phyloP scores from a whole-genome alignment of 2,329 filamentous ascomycete species.

The Botrytis porri region DNA sequence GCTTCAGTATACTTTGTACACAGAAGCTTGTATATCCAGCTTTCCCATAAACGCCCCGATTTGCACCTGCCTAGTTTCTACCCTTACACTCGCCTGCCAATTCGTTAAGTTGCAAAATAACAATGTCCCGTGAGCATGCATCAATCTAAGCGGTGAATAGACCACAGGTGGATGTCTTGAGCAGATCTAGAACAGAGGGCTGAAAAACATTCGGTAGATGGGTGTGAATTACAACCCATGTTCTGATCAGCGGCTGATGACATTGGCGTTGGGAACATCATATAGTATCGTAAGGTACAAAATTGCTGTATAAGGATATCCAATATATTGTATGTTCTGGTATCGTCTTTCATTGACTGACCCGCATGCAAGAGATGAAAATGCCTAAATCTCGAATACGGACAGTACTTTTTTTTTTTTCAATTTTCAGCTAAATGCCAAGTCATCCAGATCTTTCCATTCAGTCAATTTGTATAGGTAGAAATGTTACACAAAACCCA shows the following conservation, averaged over 20 bases:
- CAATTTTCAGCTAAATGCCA: constrained; percentile 17
- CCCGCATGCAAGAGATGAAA: not conserved
- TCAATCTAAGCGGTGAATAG: not conserved
- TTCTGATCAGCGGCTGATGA: constrained; percentile 15
- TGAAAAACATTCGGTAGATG: constrained; percentile 2
- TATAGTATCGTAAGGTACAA: constrained; percentile 2
- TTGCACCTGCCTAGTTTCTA: constrained; percentile 11
- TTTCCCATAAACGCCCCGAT: constrained; percentile 10
- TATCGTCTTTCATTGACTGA: not conserved
- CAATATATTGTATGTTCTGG: not conserved
- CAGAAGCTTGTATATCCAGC: constrained; percentile 6
- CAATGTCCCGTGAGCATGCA: not conserved
- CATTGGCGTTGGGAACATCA: not conserved
- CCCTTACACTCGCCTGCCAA: not conserved
- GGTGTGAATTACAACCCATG: not conserved
- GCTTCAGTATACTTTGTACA: constrained; percentile 5
- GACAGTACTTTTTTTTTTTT: not conserved
- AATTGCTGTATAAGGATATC: constrained; percentile 1
- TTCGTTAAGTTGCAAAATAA: not conserved
- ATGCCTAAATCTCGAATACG: not conserved
- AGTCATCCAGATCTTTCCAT: constrained; percentile 5
- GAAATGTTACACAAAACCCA: constrained; percentile 6
- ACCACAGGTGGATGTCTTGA: not conserved
- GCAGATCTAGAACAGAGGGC: not conserved
- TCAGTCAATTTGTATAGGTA: not conserved